Evolutionary conservation across 2,329 filamentous ascomycete genomes (phyloP).

Genomic region (Arthrobotrys megalospora): DNA sequence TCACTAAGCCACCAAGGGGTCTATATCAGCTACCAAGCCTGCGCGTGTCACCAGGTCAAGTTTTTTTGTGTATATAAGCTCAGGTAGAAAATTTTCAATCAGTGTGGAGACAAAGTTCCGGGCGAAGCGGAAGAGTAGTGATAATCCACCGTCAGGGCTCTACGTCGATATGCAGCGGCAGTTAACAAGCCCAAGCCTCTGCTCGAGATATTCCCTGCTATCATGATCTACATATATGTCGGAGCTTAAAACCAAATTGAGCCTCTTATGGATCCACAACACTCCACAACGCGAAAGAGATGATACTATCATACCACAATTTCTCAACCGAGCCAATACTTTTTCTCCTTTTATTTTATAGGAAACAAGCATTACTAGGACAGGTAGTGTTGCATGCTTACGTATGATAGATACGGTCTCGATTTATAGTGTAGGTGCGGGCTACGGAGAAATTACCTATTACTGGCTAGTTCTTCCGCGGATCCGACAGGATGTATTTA

Average conservation of each 20-base stretch:
- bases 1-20: too few species aligned
- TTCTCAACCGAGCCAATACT: too few species aligned
- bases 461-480: conserved; percentile 27
- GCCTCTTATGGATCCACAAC: conserved; percentile 1
- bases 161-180: conserved; percentile 17
- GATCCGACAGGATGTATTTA: conserved; percentile 14
- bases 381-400: neutral
- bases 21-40: too few species aligned
- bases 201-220: neutral
- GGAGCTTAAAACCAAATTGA: conserved; percentile 2
- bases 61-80: too few species aligned
- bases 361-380: neutral
- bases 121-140: neutral
- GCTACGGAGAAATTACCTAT: conserved; percentile 38
- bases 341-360: neutral
- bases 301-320: too few species aligned
- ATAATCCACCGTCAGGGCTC: neutral
- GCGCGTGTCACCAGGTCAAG: too few species aligned
- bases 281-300: neutral
- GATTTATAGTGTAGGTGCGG: neutral
- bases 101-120: neutral
- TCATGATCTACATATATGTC: neutral
- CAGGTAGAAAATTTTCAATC: too few species aligned
- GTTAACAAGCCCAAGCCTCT: neutral
- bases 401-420: neutral